These are phyloP conservation scores for Avicennia marina DNA, from an alignment of 257 asterid genomes.

Conservation along the genomic window DNA sequence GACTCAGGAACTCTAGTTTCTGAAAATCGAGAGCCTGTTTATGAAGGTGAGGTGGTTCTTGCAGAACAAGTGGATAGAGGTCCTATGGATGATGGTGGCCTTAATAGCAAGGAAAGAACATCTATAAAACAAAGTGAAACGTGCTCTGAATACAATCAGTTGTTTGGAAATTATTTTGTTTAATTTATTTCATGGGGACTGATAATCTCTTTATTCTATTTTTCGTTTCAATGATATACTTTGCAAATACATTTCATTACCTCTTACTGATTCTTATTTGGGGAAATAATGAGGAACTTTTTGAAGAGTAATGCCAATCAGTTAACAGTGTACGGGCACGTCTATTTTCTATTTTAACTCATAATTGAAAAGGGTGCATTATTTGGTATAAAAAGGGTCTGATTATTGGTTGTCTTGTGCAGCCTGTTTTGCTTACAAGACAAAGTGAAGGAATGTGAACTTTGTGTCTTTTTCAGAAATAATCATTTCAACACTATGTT, in stretches of 20 bases:
- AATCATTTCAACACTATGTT: slow-evolving; percentile 98
- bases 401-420: slow-evolving; percentile 27
- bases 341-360: slow-evolving; percentile 16
- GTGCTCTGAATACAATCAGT: not conserved
- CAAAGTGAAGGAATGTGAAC: slow-evolving; percentile 84
- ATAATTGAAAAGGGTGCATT: slow-evolving; percentile 13
- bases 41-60: slow-evolving; percentile 93
- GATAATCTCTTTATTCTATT: slow-evolving; percentile 5
- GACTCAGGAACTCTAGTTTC: slow-evolving; percentile 41
- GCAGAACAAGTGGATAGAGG: slow-evolving; percentile 60
- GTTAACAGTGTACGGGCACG: slow-evolving; percentile 83
- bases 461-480: slow-evolving; percentile 93
- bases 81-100: slow-evolving; percentile 26
- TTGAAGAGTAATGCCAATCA: slow-evolving; percentile 94
- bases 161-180: too few relatives aligned
- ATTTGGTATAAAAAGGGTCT: slow-evolving; percentile 22
- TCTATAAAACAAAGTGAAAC: slow-evolving; percentile 65
- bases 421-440: slow-evolving; percentile 88
- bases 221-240: slow-evolving; percentile 1
- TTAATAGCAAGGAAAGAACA: slow-evolving; percentile 36
- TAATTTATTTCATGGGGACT: too few relatives aligned
- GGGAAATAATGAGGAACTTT: slow-evolving; percentile 66
- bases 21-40: slow-evolving; percentile 74
- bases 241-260: slow-evolving; percentile 16
- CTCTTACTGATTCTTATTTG: slow-evolving; percentile 38